These are phyloP conservation scores for Umbelopsis isabellina DNA, from an alignment of 192 early-diverging fungal genomes.

Conservation along the genomic window DNA sequence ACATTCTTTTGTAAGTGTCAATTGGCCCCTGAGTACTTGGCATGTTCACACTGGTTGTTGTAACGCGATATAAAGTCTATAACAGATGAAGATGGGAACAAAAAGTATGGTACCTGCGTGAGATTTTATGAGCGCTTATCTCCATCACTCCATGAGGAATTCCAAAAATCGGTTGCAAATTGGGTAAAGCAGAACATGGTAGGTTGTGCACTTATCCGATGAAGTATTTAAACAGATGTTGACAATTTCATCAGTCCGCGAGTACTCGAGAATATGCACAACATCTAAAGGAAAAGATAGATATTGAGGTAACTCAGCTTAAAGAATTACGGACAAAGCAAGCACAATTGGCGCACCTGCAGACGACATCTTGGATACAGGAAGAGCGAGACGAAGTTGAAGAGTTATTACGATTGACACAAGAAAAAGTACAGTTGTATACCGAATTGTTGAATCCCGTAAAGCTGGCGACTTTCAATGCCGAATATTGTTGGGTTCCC, in stretches of 20 bases:
- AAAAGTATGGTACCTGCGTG: constrained; percentile 34
- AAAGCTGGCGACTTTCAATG: constrained; percentile 53
- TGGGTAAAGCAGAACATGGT: constrained; percentile 32
- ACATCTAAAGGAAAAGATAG: constrained; percentile 36
- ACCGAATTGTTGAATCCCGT: constrained; percentile 66
- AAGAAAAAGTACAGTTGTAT: constrained; percentile 70
- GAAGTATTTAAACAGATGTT: not conserved
- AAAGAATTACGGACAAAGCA: constrained; percentile 6
- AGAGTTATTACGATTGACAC: constrained; percentile 25
- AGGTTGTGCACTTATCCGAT: not conserved
- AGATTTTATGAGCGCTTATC: constrained; percentile 34
- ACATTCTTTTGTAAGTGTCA: constrained; percentile 41
- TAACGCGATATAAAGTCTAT: constrained; percentile 27
- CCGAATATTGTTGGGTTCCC: constrained; percentile 70
- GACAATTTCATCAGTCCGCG: not conserved
- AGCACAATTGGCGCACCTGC: not conserved
- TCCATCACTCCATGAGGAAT: constrained; percentile 17
- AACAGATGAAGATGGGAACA: constrained; percentile 35
- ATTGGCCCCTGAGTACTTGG: not conserved
- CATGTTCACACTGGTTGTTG: not conserved
- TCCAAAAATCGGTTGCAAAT: constrained; percentile 23
- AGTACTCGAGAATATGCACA: constrained; percentile 42
- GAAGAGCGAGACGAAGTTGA: constrained; percentile 52
- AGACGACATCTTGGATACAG: constrained; percentile 27
- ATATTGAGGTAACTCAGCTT: constrained; percentile 21